A percentile compares a stretch with the other conserved stretches of the same genome.
phyloP scores from a whole-genome alignment of 352 stramenopile genomes.

The Globisporangium yorkense region DNA sequence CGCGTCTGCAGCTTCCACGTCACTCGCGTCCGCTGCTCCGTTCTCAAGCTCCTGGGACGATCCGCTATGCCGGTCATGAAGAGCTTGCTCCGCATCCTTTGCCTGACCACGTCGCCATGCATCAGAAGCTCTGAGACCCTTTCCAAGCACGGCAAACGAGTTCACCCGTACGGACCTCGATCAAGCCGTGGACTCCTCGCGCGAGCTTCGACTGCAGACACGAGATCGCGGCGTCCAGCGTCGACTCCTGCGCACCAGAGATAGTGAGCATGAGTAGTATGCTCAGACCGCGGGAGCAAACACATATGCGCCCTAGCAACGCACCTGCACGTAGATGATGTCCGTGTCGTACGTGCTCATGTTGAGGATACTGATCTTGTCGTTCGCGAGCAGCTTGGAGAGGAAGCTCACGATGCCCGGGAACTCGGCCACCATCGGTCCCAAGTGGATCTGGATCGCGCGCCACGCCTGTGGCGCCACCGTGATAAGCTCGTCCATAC shows the following conservation, averaged over 20 bases:
- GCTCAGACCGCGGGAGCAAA: background rate
- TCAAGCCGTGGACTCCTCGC: conserved; percentile 71
- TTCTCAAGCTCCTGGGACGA: background rate
- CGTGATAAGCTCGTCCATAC: conserved; percentile 59
- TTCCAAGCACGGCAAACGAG: no score
- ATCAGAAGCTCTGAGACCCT: background rate
- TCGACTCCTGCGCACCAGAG: conserved; percentile 1
- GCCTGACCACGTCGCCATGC: conserved; percentile 17
- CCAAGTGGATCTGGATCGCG: conserved; percentile 81
- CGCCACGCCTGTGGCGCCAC: conserved; percentile 72
- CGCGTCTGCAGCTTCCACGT: background rate
- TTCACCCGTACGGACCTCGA: conserved; percentile 35
- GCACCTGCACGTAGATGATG: conserved; percentile 80
- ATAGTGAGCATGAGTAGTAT: background rate
- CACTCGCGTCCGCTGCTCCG: background rate
- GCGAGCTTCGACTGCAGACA: conserved; percentile 78
- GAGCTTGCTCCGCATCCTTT: conserved; percentile 41
- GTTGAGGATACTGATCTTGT: conserved; percentile 87
- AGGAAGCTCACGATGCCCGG: conserved; percentile 81
- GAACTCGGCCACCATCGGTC: conserved; percentile 82
- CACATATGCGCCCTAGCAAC: no score
- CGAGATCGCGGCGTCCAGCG: conserved; percentile 45
- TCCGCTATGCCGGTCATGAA: conserved; percentile 1
- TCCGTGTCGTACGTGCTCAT: conserved; percentile 89
- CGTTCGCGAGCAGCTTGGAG: conserved; percentile 75